These are phyloP conservation scores for Iris macrosiphon DNA, from an alignment of 106 monocot genomes.

Conservation along the genomic window DNA sequence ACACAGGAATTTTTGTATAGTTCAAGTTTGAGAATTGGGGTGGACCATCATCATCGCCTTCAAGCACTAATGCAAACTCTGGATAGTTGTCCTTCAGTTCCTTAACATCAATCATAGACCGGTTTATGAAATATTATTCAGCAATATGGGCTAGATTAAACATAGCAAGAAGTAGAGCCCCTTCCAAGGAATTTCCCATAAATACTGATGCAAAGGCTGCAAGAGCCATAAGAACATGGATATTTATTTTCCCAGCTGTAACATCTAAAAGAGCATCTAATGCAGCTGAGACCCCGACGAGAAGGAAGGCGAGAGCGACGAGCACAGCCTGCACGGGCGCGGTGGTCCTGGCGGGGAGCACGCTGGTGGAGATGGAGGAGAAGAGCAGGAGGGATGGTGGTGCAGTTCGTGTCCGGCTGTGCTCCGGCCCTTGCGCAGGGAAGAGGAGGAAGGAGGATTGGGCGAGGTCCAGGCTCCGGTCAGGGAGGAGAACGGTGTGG, in stretches of 20 bases:
- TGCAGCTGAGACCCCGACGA: constrained; percentile 91
- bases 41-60: constrained; percentile 28
- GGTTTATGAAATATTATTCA: constrained; percentile 88
- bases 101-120: constrained; percentile 88
- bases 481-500: too few species aligned
- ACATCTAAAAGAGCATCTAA: constrained; percentile 76
- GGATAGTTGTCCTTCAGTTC: constrained; percentile 90
- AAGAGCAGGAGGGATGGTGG: background rate
- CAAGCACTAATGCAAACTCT: constrained; percentile 71
- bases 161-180: constrained; percentile 93
- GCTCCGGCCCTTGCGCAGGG: too few species aligned
- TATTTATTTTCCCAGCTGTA: constrained; percentile 87
- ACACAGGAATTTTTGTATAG: constrained; percentile 70
- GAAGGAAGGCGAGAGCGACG: constrained; percentile 79
- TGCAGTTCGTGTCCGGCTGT: too few species aligned
- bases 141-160: constrained; percentile 97
- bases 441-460: background rate
- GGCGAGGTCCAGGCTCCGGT: too few species aligned
- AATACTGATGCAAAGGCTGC: constrained; percentile 95
- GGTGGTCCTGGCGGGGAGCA: constrained; percentile 44
- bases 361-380: constrained; percentile 42
- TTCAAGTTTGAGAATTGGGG: constrained; percentile 60
- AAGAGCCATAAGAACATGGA: constrained; percentile 98
- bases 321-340: constrained; percentile 59
- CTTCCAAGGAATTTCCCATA: constrained; percentile 97